Evolutionary conservation across 257 asterid species (phyloP).

Genomic region (Solanum rostratum): DNA sequence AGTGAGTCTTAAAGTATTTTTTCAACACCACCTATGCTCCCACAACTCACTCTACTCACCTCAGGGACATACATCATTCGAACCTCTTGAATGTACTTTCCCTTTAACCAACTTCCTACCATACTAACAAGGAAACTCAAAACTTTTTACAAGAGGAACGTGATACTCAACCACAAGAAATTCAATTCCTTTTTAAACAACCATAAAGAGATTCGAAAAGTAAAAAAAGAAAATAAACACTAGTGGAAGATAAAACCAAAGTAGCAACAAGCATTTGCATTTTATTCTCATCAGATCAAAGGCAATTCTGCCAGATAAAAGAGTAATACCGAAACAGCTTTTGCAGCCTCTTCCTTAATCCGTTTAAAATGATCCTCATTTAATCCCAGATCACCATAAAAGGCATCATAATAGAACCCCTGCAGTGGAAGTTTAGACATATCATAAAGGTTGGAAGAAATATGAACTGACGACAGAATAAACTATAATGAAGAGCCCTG

Average conservation of each 20-base stretch:
- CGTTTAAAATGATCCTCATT: conserved; percentile 76
- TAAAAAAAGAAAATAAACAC: background rate
- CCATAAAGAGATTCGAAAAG: background rate
- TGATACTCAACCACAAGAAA: background rate
- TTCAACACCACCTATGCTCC: background rate
- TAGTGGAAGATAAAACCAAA: background rate
- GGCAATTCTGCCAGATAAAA: background rate
- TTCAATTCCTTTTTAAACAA: background rate
- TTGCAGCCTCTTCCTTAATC: conserved; percentile 73
- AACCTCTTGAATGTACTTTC: background rate
- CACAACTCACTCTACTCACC: background rate
- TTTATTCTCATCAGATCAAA: background rate
- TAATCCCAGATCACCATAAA: conserved; percentile 85
- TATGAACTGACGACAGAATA: background rate
- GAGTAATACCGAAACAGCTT: conserved; percentile 64
- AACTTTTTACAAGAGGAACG: background rate
- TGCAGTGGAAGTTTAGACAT: conserved; percentile 21
- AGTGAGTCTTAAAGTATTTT: background rate
- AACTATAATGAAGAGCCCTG: background rate
- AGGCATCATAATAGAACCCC: conserved; percentile 98
- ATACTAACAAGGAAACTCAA: background rate
- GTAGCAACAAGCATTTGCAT: background rate
- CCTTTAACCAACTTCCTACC: background rate
- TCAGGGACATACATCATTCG: background rate
- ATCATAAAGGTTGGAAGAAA: conserved; percentile 4